Percentiles rank a stretch among this genome's conserved stretches.
Conservation (phyloP, 345 rosid genomes). For the Physaria fendleri region DNA sequence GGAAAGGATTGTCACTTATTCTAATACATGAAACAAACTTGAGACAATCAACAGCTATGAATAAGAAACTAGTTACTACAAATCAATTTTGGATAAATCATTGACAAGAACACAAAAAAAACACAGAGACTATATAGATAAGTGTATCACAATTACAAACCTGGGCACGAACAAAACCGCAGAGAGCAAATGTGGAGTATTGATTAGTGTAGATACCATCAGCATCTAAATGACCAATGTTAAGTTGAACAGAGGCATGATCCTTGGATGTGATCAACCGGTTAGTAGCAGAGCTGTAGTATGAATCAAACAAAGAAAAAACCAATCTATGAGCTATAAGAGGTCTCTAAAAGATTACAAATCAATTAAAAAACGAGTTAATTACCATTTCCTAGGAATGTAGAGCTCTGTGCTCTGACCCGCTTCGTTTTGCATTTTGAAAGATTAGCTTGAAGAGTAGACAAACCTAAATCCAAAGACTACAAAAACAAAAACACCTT, state of each 20-base stretch:
- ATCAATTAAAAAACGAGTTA: background rate
- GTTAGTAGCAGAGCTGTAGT: constrained; percentile 52
- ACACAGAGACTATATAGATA: background rate
- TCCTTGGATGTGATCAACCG: constrained; percentile 60
- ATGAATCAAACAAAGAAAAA: background rate
- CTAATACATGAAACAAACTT: too few species aligned
- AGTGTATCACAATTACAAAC: constrained; percentile 29
- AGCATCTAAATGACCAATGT: too few species aligned
- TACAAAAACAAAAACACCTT: background rate
- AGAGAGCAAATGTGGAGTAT: constrained; percentile 48
- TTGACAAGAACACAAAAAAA: background rate
- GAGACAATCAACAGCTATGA: too few species aligned
- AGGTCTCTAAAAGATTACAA: too few species aligned
- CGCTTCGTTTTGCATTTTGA: constrained; percentile 86
- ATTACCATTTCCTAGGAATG: constrained; percentile 82
- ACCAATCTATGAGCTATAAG: too few species aligned
- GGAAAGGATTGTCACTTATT: too few species aligned
- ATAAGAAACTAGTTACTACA: too few species aligned
- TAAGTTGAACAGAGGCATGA: too few species aligned
- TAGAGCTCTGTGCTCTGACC: constrained; percentile 69
- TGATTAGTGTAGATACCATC: constrained; percentile 45
- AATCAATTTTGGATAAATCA: background rate
- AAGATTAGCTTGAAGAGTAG: constrained; percentile 6
- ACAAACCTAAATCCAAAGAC: constrained; percentile 9
- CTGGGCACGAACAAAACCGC: constrained; percentile 55